Conservation (phyloP, 352 stramenopile species). For the Phytophthora syringae region DNA sequence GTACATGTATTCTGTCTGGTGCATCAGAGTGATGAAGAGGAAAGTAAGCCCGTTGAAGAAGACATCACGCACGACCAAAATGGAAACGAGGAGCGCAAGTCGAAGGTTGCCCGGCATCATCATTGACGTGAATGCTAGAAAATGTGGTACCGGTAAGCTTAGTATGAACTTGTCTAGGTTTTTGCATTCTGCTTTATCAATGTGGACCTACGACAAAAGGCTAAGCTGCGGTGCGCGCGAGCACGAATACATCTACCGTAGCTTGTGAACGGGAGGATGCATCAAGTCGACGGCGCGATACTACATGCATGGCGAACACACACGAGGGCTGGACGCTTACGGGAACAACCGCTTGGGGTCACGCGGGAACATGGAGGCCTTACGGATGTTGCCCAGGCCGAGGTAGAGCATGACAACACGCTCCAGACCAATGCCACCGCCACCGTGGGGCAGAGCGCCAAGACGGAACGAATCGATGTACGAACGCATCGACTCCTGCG, state of each 20-base stretch:
- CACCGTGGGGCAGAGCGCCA: slow-evolving; percentile 97
- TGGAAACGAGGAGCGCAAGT: slow-evolving; percentile 3
- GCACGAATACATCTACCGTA: slow-evolving; percentile 7
- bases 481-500: slow-evolving; percentile 90
- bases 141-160: neutral
- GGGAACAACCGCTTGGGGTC: slow-evolving; percentile 92
- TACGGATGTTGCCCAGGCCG: slow-evolving; percentile 98
- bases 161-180: slow-evolving; percentile 17
- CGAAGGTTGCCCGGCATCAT: slow-evolving; percentile 9
- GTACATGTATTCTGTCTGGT: no score
- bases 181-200: slow-evolving; percentile 24
- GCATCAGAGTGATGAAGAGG: slow-evolving; percentile 26
- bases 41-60: neutral
- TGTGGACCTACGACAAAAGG: slow-evolving; percentile 19
- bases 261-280: slow-evolving; percentile 9
- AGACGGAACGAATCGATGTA: slow-evolving; percentile 99
- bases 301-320: slow-evolving; percentile 21
- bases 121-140: neutral
- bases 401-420: slow-evolving; percentile 99
- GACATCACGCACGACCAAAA: neutral
- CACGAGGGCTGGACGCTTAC: slow-evolving; percentile 33
- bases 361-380: slow-evolving; percentile 98
- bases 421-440: slow-evolving; percentile 98
- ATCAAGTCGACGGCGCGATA: slow-evolving; percentile 10
- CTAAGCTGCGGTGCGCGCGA: slow-evolving; percentile 17